Evolutionary conservation across 2,329 filamentous ascomycete species (phyloP).

Genomic region (Aspergillus niger): DNA sequence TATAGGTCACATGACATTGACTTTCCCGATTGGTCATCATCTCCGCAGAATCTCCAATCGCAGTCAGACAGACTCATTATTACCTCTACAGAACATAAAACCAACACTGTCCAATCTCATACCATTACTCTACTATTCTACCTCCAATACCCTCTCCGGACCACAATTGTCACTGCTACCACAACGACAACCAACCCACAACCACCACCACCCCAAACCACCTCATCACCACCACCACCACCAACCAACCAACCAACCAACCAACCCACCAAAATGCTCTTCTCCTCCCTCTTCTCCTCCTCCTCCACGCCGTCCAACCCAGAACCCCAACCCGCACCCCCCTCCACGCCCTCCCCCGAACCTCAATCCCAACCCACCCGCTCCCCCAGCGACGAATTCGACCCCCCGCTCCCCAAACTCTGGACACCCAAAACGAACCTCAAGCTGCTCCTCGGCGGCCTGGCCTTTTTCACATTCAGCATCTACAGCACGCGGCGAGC

Average conservation of each 20-base stretch:
- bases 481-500: constrained; percentile 71
- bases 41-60: constrained; percentile 4
- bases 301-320: constrained; percentile 15
- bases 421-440: constrained; percentile 30
- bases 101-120: not conserved
- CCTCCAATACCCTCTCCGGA: not conserved
- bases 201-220: not conserved
- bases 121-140: not conserved
- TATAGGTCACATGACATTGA: constrained; percentile 7
- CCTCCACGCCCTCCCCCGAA: constrained; percentile 8
- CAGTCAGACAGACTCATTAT: not conserved
- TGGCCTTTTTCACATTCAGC: constrained; percentile 73
- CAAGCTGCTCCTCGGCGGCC: constrained; percentile 70
- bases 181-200: not conserved
- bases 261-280: constrained; percentile 21
- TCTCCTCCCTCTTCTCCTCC: constrained; percentile 8
- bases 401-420: constrained; percentile 17
- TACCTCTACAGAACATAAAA: not conserved
- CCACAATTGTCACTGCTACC: not conserved
- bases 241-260: no score
- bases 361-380: constrained; percentile 11
- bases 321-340: not conserved
- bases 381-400: not conserved
- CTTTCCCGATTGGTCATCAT: constrained; percentile 6
- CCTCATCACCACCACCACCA: not conserved